Percentiles rank a stretch among this genome's conserved stretches.
phyloP scores from a whole-genome alignment of 78 protist species.

The Thecamonas trahens region DNA sequence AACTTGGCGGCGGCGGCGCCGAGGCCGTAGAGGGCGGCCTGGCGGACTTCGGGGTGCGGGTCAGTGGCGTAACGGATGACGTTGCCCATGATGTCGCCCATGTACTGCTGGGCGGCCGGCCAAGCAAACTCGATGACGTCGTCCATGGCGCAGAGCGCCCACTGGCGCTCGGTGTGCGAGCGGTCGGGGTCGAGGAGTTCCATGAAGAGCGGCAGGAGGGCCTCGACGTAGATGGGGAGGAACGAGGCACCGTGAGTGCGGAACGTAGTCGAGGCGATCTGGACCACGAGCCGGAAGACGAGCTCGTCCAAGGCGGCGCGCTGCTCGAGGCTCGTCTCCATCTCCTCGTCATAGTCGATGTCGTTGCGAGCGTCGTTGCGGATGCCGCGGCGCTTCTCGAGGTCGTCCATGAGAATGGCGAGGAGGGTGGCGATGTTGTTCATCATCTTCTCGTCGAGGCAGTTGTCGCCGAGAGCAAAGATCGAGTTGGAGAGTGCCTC shows the following conservation, averaged over 20 bases:
- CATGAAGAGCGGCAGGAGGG: not conserved
- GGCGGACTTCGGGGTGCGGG: constrained; percentile 37
- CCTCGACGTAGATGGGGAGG: constrained; percentile 3
- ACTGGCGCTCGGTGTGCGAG: constrained; percentile 19
- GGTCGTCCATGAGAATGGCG: not conserved
- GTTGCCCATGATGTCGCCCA: constrained; percentile 22
- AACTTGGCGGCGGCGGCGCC: constrained; percentile 57
- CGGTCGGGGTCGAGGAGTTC: constrained; percentile 7
- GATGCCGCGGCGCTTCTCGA: not conserved
- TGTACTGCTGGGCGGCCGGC: constrained; percentile 14
- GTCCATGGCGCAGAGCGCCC: constrained; percentile 71
- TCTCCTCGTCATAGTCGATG: constrained; percentile 28
- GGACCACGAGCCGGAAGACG: not conserved
- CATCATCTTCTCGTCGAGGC: not conserved
- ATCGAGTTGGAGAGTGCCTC: not conserved
- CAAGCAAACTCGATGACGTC: constrained; percentile 63
- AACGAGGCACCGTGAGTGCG: not conserved
- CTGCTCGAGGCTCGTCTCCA: constrained; percentile 7
- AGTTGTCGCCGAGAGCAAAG: not conserved
- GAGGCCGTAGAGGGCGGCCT: constrained; percentile 73
- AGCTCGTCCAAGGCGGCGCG: not conserved
- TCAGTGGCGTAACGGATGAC: not conserved
- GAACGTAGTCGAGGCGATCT: not conserved
- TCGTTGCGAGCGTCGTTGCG: not conserved
- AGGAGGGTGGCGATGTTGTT: not conserved